Evolutionary conservation across 139 green algal genomes (phyloP).

Genomic region (Astrephomene gubernaculifera): DNA sequence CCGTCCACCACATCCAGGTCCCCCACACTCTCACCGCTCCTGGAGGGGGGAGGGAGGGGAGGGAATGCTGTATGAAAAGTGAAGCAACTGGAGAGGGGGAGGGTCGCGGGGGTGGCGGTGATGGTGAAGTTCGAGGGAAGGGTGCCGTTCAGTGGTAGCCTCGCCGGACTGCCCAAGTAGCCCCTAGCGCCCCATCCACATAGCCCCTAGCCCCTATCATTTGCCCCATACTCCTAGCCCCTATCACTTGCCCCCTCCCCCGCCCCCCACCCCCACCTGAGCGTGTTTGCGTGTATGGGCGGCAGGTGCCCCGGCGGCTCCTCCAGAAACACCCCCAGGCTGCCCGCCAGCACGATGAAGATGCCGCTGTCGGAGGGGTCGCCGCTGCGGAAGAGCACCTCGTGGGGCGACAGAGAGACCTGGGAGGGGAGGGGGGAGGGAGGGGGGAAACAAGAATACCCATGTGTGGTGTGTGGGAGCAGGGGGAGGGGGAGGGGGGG

Average conservation of each 20-base stretch:
- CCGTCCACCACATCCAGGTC: constrained; percentile 86
- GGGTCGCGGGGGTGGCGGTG: no score
- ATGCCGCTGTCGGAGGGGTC: constrained; percentile 76
- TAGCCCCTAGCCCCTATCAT: neutral
- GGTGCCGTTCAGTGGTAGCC: no score
- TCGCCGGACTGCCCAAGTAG: no score
- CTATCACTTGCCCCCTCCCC: neutral
- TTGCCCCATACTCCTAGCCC: no score
- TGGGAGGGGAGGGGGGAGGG: constrained; percentile 14
- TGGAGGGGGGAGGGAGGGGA: neutral
- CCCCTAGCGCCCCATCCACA: no score
- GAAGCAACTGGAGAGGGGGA: no score
- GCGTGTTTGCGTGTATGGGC: constrained; percentile 74
- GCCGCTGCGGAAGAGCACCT: constrained; percentile 72
- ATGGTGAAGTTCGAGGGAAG: no score
- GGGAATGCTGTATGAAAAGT: neutral
- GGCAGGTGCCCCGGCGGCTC: constrained; percentile 43
- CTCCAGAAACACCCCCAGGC: constrained; percentile 77
- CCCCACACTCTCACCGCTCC: constrained; percentile 78
- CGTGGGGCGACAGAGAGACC: constrained; percentile 67
- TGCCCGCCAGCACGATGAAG: constrained; percentile 82
- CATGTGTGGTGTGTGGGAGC: no score
- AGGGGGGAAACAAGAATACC: neutral
- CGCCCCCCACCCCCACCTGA: constrained; percentile 46
- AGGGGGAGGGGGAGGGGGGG: neutral